Conservation (phyloP, 805 yeast genomes). For the Zygoascus biomembranicola region DNA sequence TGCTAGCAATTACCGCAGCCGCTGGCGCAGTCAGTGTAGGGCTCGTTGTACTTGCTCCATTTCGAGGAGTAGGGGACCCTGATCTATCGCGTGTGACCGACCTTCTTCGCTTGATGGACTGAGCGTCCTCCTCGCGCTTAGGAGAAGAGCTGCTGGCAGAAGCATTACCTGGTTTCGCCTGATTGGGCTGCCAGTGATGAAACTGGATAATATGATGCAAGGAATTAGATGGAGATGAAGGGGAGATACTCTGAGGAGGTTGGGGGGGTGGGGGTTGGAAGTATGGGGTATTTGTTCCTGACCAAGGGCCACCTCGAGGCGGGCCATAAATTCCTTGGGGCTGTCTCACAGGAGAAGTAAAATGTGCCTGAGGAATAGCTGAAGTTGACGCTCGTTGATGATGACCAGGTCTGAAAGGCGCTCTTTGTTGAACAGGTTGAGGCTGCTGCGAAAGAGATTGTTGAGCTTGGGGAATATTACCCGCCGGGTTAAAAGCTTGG, state of each 20-base stretch:
- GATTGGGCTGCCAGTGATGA: conserved; percentile 47
- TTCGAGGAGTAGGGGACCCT: conserved; percentile 11
- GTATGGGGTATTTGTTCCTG: neutral
- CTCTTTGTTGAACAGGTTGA: conserved; percentile 4
- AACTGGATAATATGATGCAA: conserved; percentile 46
- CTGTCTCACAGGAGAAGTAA: conserved; percentile 9
- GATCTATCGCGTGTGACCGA: conserved; percentile 10
- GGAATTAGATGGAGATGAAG: conserved; percentile 16
- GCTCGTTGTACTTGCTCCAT: neutral
- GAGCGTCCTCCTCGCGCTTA: conserved; percentile 4
- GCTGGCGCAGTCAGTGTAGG: conserved; percentile 4
- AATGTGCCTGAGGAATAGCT: conserved; percentile 12
- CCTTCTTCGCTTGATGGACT: conserved; percentile 11
- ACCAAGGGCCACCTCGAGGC: neutral
- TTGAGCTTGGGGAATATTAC: conserved; percentile 1
- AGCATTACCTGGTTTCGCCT: conserved; percentile 7
- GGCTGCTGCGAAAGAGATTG: conserved; percentile 6
- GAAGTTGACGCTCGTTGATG: conserved; percentile 18
- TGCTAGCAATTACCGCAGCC: conserved; percentile 14
- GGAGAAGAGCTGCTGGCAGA: conserved; percentile 4
- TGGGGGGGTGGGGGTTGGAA: conserved; percentile 19
- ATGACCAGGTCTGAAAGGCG: conserved; percentile 13
- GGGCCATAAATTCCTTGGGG: neutral
- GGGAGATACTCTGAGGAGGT: conserved; percentile 14
- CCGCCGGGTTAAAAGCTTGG: conserved; percentile 9